phyloP scores from a whole-genome alignment of 2,329 filamentous ascomycete genomes.

The Fusarium kyushuense region DNA sequence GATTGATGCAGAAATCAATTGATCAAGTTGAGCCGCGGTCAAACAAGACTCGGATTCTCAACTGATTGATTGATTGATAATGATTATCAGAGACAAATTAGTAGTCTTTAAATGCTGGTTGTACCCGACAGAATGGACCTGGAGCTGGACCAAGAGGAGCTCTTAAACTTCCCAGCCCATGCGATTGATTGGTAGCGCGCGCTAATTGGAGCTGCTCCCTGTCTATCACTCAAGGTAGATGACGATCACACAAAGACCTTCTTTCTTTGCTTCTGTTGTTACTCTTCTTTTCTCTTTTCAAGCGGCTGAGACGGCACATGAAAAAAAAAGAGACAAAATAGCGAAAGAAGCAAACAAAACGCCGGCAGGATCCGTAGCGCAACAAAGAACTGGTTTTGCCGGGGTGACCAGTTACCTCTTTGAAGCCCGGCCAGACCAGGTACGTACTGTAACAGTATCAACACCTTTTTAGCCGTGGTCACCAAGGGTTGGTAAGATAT shows the following conservation, averaged over 20 bases:
- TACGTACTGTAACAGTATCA: conserved; percentile 7
- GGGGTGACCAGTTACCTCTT: not conserved
- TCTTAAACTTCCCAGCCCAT: conserved; percentile 11
- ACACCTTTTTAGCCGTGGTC: conserved; percentile 9
- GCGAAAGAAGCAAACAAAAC: conserved; percentile 16
- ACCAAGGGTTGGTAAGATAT: conserved; percentile 28
- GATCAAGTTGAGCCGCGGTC: conserved; percentile 23
- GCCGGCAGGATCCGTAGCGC: conserved; percentile 1
- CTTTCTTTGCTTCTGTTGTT: conserved; percentile 14
- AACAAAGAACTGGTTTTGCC: not conserved
- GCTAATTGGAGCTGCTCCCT: conserved; percentile 38
- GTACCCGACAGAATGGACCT: conserved; percentile 39
- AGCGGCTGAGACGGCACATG: conserved; percentile 20
- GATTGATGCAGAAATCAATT: conserved; percentile 3
- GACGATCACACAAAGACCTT: conserved; percentile 26
- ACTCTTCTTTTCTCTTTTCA: not conserved
- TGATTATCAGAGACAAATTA: not conserved
- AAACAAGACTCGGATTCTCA: not conserved
- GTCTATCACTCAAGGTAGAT: conserved; percentile 6
- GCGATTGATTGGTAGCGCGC: conserved; percentile 33
- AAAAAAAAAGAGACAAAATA: conserved; percentile 13
- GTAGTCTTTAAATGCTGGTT: not conserved
- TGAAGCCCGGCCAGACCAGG: not conserved
- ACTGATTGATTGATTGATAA: conserved; percentile 1
- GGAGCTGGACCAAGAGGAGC: conserved; percentile 21